phyloP scores from a whole-genome alignment of 2,329 filamentous ascomycete genomes.

The Penicillium sp. region DNA sequence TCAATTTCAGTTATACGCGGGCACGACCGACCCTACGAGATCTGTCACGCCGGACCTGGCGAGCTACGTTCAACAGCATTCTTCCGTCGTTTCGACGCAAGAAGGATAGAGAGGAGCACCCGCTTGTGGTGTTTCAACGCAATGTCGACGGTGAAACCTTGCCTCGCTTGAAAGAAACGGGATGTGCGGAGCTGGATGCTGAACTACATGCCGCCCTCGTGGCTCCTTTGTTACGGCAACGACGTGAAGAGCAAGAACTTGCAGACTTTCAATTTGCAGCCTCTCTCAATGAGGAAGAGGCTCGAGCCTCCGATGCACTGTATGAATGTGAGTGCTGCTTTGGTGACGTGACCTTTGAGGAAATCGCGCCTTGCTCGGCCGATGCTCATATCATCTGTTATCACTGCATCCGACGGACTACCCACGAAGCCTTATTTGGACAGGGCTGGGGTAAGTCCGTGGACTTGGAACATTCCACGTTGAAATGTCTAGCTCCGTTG shows the following conservation, averaged over 20 bases:
- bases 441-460: slow-evolving; percentile 85
- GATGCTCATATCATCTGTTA: slow-evolving; percentile 49
- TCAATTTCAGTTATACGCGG: slow-evolving; percentile 43
- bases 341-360: slow-evolving; percentile 45
- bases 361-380: slow-evolving; percentile 43
- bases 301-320: slow-evolving; percentile 37
- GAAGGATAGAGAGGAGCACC: slow-evolving; percentile 38
- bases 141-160: slow-evolving; percentile 27
- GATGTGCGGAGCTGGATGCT: slow-evolving; percentile 40
- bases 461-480: slow-evolving; percentile 63
- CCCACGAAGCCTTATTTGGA: slow-evolving; percentile 84
- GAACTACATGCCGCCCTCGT: slow-evolving; percentile 40
- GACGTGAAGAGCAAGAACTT: slow-evolving; percentile 34
- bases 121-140: slow-evolving; percentile 39
- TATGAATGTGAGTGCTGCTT: slow-evolving; percentile 49
- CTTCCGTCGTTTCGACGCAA: slow-evolving; percentile 41
- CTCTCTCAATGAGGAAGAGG: slow-evolving; percentile 43
- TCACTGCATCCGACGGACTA: slow-evolving; percentile 72
- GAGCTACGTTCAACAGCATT: slow-evolving; percentile 41
- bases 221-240: slow-evolving; percentile 34
- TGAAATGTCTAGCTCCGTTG: slow-evolving; percentile 76
- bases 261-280: slow-evolving; percentile 39
- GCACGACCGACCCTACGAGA: slow-evolving; percentile 43
- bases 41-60: slow-evolving; percentile 43
- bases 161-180: slow-evolving; percentile 40